Evolutionary conservation across 75 land plant species (phyloP).

Genomic region (Pinus albicaulis): DNA sequence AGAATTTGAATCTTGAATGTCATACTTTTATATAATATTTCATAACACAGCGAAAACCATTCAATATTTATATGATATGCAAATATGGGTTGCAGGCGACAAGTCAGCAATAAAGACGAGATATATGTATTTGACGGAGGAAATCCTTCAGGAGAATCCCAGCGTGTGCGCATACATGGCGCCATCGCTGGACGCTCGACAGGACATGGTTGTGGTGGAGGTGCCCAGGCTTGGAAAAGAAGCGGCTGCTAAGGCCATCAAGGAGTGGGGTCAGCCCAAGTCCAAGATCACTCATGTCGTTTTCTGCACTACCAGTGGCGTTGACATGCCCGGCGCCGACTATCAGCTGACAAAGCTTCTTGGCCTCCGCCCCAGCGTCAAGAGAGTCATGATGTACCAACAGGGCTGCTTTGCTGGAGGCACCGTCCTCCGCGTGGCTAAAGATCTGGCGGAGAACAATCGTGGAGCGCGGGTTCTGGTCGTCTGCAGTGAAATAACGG

Average conservation of each 20-base stretch:
- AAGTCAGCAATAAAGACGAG: neutral
- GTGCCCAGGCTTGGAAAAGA: constrained; percentile 39
- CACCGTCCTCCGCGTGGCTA: neutral
- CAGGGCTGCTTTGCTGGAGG: constrained; percentile 52
- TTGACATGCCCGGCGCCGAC: constrained; percentile 28
- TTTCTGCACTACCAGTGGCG: constrained; percentile 23
- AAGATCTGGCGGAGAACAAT: neutral
- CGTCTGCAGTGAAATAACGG: constrained; percentile 38
- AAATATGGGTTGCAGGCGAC: no score
- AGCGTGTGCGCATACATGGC: constrained; percentile 13
- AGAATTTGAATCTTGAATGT: no score
- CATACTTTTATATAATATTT: no score
- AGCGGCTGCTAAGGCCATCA: constrained; percentile 36
- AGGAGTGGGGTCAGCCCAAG: constrained; percentile 41
- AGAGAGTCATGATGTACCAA: constrained; percentile 29
- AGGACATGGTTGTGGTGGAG: constrained; percentile 32
- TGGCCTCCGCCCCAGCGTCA: constrained; percentile 18
- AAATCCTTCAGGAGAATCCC: constrained; percentile 3
- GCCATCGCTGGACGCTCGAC: constrained; percentile 10
- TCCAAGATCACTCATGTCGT: constrained; percentile 14
- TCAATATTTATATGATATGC: no score
- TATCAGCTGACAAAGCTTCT: constrained; percentile 16
- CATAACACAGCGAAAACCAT: no score
- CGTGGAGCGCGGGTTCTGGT: constrained; percentile 40
- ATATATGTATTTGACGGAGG: neutral